These are phyloP conservation scores for Plasmodium vivax DNA, from an alignment of 169 alveolate genomes.

Conservation along the genomic window DNA sequence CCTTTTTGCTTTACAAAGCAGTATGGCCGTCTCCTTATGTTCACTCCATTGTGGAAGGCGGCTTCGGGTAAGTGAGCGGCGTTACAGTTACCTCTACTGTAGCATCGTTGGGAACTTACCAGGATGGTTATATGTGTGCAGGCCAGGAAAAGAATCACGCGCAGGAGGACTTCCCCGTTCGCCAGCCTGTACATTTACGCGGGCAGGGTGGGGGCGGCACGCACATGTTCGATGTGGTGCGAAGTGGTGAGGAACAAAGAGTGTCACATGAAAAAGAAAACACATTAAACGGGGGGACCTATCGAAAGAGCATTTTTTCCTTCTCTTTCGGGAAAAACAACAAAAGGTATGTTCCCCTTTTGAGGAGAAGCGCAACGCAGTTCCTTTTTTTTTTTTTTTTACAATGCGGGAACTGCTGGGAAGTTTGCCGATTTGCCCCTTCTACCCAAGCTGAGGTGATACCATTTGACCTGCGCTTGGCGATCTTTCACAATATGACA, in stretches of 20 bases:
- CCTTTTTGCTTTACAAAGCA: conserved; percentile 6
- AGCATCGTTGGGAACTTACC: background rate
- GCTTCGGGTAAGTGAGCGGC: background rate
- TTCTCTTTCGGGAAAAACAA: background rate
- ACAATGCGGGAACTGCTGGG: background rate
- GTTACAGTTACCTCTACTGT: background rate
- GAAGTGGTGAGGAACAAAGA: background rate
- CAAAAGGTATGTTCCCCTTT: background rate
- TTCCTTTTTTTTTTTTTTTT: background rate
- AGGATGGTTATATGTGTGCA: background rate
- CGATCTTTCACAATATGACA: background rate
- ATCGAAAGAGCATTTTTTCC: background rate
- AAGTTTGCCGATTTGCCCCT: background rate
- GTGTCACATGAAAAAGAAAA: background rate
- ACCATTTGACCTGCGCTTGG: background rate
- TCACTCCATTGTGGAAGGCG: background rate
- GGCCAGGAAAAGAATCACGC: background rate
- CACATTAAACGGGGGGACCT: background rate
- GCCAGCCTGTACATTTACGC: conserved; percentile 7
- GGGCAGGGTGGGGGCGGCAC: background rate
- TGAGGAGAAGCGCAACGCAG: background rate
- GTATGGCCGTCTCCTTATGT: conserved; percentile 1
- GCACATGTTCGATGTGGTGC: background rate
- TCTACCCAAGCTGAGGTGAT: background rate
- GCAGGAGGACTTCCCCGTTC: background rate